Conservation (phyloP, 1,284 basidiomycete genomes). For the Apiotrichum brassicae region DNA sequence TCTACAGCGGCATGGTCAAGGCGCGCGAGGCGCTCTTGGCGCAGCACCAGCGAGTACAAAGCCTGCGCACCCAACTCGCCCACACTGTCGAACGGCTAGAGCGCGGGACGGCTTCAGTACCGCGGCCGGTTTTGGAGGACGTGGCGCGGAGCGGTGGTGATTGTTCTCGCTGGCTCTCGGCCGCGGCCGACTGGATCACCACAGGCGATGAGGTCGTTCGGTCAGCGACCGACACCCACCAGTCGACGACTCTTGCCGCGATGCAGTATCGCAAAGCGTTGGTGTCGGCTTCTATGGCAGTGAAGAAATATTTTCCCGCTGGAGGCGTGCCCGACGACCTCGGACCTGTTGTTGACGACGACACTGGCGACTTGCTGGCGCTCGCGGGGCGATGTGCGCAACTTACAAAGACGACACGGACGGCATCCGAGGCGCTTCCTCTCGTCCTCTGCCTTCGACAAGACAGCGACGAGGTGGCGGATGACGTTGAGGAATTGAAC, state of each 20-base stretch:
- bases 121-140: conserved; percentile 12
- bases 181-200: conserved; percentile 9
- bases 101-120: background rate
- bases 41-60: conserved; percentile 7
- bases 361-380: conserved; percentile 10
- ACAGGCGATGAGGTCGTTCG: conserved; percentile 7
- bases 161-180: conserved; percentile 11
- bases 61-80: conserved; percentile 7
- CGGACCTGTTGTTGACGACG: conserved; percentile 9
- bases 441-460: conserved; percentile 9
- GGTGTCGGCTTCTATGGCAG: conserved; percentile 6
- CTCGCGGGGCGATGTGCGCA: conserved; percentile 8
- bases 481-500: background rate
- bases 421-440: conserved; percentile 8
- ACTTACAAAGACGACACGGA: background rate
- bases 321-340: conserved; percentile 13
- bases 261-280: conserved; percentile 19
- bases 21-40: conserved; percentile 11
- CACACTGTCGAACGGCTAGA: conserved; percentile 3
- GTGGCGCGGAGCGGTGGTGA: conserved; percentile 4
- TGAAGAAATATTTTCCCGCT: conserved; percentile 7
- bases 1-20: conserved; percentile 22
- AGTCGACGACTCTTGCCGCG: conserved; percentile 14
- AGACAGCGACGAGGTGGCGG: conserved; percentile 3
- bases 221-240: conserved; percentile 7